These are phyloP conservation scores for Podaxis mareebaensis DNA, from an alignment of 768 basidiomycete genomes.

Conservation along the genomic window DNA sequence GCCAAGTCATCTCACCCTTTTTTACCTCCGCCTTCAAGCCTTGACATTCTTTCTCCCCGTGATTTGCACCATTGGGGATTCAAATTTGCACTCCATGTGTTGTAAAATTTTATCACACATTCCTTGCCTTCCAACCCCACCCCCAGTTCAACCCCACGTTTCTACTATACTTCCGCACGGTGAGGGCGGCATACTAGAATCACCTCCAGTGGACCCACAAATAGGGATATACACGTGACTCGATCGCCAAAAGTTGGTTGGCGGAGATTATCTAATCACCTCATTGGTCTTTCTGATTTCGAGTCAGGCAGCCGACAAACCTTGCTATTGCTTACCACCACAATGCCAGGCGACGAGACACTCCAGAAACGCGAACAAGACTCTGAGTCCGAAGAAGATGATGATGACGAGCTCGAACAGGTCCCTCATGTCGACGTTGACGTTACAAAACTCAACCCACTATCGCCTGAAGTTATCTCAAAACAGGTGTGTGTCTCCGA, in stretches of 20 bases:
- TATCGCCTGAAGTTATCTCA: conserved; percentile 88
- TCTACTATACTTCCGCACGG: not conserved
- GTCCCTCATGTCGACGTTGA: conserved; percentile 77
- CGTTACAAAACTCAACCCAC: conserved; percentile 77
- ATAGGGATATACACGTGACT: not conserved
- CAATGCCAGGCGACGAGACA: conserved; percentile 73
- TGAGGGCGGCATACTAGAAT: conserved; percentile 11
- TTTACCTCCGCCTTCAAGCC: no score
- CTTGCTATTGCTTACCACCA: conserved; percentile 15
- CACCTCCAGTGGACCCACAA: not conserved
- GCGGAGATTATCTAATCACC: conserved; percentile 16
- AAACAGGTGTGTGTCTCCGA: conserved; percentile 66
- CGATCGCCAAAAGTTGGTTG: conserved; percentile 6
- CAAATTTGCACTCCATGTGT: no score
- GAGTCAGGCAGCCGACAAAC: conserved; percentile 12
- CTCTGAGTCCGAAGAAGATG: conserved; percentile 67
- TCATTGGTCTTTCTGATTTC: conserved; percentile 12
- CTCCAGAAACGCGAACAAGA: conserved; percentile 68
- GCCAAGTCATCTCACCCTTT: no score
- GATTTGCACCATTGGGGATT: no score
- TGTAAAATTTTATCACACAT: no score
- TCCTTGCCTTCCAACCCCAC: no score
- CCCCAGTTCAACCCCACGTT: not conserved
- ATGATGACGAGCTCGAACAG: conserved; percentile 51
- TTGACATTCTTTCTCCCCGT: no score